These are phyloP conservation scores for Aspergillus carbonarius DNA, from an alignment of 2,329 filamentous ascomycete species.

Conservation along the genomic window DNA sequence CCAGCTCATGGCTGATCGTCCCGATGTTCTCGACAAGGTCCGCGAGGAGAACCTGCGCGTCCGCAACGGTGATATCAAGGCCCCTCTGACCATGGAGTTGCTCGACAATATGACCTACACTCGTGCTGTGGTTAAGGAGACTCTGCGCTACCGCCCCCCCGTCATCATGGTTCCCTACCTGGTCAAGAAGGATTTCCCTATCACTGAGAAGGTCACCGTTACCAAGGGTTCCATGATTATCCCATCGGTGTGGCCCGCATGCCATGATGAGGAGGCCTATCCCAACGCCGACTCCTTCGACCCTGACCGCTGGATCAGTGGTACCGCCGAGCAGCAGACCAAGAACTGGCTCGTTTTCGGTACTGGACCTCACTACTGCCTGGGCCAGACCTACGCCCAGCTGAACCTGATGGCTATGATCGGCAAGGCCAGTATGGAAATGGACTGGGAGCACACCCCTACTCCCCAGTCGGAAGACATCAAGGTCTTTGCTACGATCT, in stretches of 20 bases:
- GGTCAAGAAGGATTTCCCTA: constrained; percentile 92
- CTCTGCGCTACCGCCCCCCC: constrained; percentile 88
- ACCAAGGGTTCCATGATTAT: constrained; percentile 95
- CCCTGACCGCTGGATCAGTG: constrained; percentile 86
- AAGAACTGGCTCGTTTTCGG: constrained; percentile 99
- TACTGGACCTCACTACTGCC: constrained; percentile 92
- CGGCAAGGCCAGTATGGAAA: constrained; percentile 80
- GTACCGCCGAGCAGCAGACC: constrained; percentile 82
- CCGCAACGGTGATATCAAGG: constrained; percentile 71
- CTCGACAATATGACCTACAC: constrained; percentile 89
- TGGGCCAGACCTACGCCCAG: constrained; percentile 89
- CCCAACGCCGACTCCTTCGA: constrained; percentile 84
- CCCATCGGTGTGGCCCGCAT: constrained; percentile 83
- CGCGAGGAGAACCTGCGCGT: constrained; percentile 83
- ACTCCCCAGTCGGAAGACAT: constrained; percentile 88
- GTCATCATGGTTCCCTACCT: constrained; percentile 97
- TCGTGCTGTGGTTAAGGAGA: constrained; percentile 85
- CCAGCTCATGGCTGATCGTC: constrained; percentile 88
- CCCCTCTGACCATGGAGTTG: constrained; percentile 74
- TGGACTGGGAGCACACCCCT: constrained; percentile 87
- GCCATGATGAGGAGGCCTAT: constrained; percentile 91
- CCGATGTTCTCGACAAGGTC: constrained; percentile 85
- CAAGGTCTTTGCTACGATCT: constrained; percentile 97
- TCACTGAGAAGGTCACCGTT: constrained; percentile 83
- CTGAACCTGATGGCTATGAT: constrained; percentile 86